Percentiles rank a stretch among this genome's conserved stretches.
Evolutionary conservation across 2,329 filamentous ascomycete genomes (phyloP).

Genomic region (Stemphylium beticola): DNA sequence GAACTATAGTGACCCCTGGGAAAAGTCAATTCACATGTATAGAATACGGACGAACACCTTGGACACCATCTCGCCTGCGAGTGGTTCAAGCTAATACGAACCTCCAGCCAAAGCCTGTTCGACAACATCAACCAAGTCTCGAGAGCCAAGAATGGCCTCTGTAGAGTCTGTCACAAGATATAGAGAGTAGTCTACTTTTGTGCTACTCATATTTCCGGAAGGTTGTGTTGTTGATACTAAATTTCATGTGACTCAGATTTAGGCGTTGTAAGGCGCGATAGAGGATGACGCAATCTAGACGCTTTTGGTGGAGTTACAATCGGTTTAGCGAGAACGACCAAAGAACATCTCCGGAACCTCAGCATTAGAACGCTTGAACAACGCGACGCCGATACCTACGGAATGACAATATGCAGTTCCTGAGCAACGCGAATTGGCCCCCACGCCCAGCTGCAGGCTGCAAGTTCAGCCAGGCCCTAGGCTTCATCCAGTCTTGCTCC

Average conservation of each 20-base stretch:
- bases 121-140: slow-evolving; percentile 75
- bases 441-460: no score
- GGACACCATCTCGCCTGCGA: neutral
- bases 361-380: no score
- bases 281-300: slow-evolving; percentile 9
- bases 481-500: neutral
- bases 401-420: no score
- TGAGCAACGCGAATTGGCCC: no score
- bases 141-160: slow-evolving; percentile 76
- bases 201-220: slow-evolving; percentile 28
- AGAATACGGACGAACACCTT: neutral
- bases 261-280: neutral
- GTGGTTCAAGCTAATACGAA: slow-evolving; percentile 30
- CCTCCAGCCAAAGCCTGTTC: slow-evolving; percentile 77
- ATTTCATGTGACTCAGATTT: neutral
- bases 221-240: slow-evolving; percentile 39
- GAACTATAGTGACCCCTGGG: slow-evolving; percentile 76
- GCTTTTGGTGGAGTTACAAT: neutral
- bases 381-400: no score
- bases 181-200: slow-evolving; percentile 74
- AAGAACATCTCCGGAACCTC: neutral
- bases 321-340: neutral
- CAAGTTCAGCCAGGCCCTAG: neutral
- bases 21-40: neutral
- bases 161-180: slow-evolving; percentile 96